Evolutionary conservation across 768 basidiomycete species (phyloP).

Genomic region (Steccherinum ochraceum): DNA sequence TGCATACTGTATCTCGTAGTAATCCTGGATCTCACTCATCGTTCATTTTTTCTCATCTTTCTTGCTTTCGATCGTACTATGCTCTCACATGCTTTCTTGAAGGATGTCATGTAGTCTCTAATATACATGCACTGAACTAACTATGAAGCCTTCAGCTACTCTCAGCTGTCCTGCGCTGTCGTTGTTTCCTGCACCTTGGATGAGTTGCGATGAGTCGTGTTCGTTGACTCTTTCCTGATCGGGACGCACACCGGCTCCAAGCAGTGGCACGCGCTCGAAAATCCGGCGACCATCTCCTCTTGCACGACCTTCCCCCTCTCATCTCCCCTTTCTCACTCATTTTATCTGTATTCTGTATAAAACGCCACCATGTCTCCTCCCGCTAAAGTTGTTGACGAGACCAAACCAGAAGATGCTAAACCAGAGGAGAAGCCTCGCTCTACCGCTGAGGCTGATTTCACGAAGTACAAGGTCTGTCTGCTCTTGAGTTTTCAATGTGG

Average conservation of each 20-base stretch:
- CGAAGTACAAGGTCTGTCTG: conserved; percentile 73
- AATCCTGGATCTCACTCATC: background rate
- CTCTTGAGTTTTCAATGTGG: conserved; percentile 7
- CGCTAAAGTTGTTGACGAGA: background rate
- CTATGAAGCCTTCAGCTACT: no score
- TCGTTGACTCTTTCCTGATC: background rate
- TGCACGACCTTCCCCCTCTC: background rate
- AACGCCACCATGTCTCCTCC: background rate
- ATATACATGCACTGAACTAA: no score
- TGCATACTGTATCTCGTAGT: background rate
- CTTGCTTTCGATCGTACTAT: background rate
- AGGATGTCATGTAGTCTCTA: no score
- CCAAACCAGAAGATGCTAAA: conserved; percentile 15
- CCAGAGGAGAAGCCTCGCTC: conserved; percentile 39
- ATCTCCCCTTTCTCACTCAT: background rate
- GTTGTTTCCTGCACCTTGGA: no score
- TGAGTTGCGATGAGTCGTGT: background rate
- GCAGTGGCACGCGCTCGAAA: background rate
- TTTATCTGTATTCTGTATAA: background rate
- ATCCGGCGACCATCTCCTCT: background rate
- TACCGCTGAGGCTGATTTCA: conserved; percentile 67
- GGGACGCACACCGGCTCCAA: background rate
- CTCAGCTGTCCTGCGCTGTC: no score
- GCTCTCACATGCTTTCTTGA: background rate
- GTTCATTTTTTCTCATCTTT: background rate